Conservation (phyloP, 345 rosid species). For the Streptanthus diversifolius region DNA sequence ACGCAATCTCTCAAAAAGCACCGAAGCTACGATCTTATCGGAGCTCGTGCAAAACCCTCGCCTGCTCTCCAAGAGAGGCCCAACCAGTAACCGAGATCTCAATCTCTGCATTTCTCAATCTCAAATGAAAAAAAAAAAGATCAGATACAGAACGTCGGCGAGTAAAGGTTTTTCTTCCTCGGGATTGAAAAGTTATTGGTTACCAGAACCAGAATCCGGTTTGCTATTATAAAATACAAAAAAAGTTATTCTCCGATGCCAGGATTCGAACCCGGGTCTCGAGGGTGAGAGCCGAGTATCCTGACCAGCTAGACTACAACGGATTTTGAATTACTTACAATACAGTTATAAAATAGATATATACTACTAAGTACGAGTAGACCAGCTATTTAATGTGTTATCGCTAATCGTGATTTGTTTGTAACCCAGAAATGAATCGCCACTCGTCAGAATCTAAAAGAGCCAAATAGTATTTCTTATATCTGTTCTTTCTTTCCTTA, state of each 20-base stretch:
- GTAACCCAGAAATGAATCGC: neutral
- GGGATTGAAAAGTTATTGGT: neutral
- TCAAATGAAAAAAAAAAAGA: constrained; percentile 17
- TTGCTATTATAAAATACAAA: neutral
- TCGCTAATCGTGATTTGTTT: neutral
- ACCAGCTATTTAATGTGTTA: too few species aligned
- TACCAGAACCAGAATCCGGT: constrained; percentile 5
- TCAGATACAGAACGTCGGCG: neutral
- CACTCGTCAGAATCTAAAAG: neutral
- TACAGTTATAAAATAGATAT: too few species aligned
- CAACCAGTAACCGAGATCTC: constrained; percentile 32
- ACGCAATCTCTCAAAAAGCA: constrained; percentile 86
- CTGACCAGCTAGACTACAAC: constrained; percentile 53
- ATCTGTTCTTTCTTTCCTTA: neutral
- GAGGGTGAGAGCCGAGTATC: constrained; percentile 76
- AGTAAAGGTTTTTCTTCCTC: constrained; percentile 1
- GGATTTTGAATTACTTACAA: neutral
- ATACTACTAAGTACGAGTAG: too few species aligned
- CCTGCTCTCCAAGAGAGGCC: constrained; percentile 27
- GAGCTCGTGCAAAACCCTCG: constrained; percentile 61
- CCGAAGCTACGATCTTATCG: constrained; percentile 85
- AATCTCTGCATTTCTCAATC: constrained; percentile 47
- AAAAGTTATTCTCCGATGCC: neutral
- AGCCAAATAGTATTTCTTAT: too few species aligned
- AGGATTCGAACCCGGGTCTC: constrained; percentile 34